These are phyloP conservation scores for Haematococcus lacustris DNA, from an alignment of 139 green algal species.

Conservation along the genomic window DNA sequence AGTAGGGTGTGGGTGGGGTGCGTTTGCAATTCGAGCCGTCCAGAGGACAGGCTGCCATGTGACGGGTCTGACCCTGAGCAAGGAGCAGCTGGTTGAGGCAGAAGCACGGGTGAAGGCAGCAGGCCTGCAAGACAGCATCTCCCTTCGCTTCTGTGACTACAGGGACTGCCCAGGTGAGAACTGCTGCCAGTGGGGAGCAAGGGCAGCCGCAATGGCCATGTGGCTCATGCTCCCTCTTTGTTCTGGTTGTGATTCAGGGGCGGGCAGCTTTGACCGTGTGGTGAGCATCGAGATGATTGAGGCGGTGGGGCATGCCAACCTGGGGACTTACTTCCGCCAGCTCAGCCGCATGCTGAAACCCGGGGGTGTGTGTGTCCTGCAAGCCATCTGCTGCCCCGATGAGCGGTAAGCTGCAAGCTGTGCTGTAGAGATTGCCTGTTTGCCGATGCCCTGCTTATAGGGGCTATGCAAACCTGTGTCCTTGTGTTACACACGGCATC, in stretches of 20 bases:
- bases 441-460: no score
- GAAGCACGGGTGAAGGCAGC: slow-evolving; percentile 64
- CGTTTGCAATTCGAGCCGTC: slow-evolving; percentile 78
- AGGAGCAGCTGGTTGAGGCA: slow-evolving; percentile 88
- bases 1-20: slow-evolving; percentile 96
- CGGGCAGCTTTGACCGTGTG: slow-evolving; percentile 70
- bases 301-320: slow-evolving; percentile 91
- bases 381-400: slow-evolving; percentile 50
- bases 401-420: slow-evolving; percentile 36
- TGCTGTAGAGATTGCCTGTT: no score
- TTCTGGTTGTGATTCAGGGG: slow-evolving; percentile 23
- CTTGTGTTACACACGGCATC: no score
- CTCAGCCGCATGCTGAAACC: slow-evolving; percentile 68
- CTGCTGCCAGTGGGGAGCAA: no score
- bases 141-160: slow-evolving; percentile 91
- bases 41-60: slow-evolving; percentile 36
- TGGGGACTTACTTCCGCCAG: slow-evolving; percentile 70
- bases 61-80: slow-evolving; percentile 78
- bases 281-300: slow-evolving; percentile 97
- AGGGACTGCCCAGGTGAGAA: slow-evolving; percentile 36
- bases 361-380: slow-evolving; percentile 65
- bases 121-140: slow-evolving; percentile 71
- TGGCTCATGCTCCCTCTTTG: no score
- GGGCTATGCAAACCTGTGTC: no score
- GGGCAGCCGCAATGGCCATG: no score